phyloP scores from a whole-genome alignment of 177 flowering plant species.

The Vitis hybrid region DNA sequence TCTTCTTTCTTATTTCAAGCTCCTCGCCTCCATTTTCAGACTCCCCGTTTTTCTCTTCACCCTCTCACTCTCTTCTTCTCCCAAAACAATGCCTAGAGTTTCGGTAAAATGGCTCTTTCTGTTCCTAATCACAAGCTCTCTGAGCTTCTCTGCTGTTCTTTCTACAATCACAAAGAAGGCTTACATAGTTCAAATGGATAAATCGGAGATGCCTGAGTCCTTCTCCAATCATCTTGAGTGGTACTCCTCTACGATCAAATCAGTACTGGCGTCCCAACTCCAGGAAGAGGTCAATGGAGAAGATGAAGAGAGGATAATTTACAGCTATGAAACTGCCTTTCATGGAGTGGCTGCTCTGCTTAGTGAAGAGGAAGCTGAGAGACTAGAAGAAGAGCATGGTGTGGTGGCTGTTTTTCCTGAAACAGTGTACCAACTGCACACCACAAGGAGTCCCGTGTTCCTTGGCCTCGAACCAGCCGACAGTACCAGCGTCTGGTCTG shows the following conservation, averaged over 20 bases:
- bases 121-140: constrained; percentile 16
- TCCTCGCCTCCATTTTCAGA: not conserved
- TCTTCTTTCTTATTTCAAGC: constrained; percentile 8
- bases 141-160: constrained; percentile 11
- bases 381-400: constrained; percentile 36
- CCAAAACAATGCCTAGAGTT: constrained; percentile 18
- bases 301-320: constrained; percentile 40
- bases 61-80: not conserved
- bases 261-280: constrained; percentile 14
- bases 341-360: constrained; percentile 68
- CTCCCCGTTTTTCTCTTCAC: not conserved
- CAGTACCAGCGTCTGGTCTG: constrained; percentile 29
- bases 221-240: constrained; percentile 47
- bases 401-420: constrained; percentile 55
- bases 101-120: constrained; percentile 31
- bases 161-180: constrained; percentile 32
- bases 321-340: constrained; percentile 56
- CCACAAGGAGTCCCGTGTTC: constrained; percentile 69
- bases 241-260: constrained; percentile 46
- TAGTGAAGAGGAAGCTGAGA: constrained; percentile 42
- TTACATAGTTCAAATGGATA: constrained; percentile 66
- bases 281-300: constrained; percentile 1
- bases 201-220: constrained; percentile 43
- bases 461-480: constrained; percentile 51
- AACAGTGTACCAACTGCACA: constrained; percentile 49